A percentile compares a stretch with the other conserved stretches of the same genome.
phyloP scores from a whole-genome alignment of 768 basidiomycete species.

The Suillus lakei region DNA sequence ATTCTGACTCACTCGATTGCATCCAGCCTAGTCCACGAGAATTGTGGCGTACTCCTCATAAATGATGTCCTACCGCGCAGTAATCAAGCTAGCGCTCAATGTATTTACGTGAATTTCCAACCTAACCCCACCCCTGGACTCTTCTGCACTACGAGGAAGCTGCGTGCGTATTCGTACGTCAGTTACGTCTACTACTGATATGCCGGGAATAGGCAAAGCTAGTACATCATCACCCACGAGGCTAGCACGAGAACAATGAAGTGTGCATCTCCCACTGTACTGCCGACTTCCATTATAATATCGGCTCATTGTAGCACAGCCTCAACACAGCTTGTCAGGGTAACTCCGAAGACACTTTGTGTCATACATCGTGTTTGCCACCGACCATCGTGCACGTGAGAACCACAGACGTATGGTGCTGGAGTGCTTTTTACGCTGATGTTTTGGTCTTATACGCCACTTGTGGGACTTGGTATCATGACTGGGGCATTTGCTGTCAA shows the following conservation, averaged over 20 bases:
- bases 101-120: too few species aligned
- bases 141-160: background rate
- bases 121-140: too few species aligned
- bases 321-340: background rate
- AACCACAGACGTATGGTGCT: too few species aligned
- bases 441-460: conserved; percentile 40
- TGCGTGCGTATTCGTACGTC: background rate
- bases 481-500: conserved; percentile 34
- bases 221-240: too few species aligned
- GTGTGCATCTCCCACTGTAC: too few species aligned
- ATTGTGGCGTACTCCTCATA: too few species aligned
- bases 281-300: background rate
- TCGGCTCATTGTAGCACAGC: background rate
- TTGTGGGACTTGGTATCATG: conserved; percentile 30
- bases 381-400: too few species aligned
- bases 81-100: too few species aligned
- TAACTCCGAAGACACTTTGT: background rate
- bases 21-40: background rate
- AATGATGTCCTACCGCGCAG: too few species aligned
- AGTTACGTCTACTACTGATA: background rate
- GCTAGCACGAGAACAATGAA: too few species aligned
- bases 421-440: too few species aligned
- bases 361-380: background rate
- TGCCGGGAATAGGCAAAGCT: too few species aligned
- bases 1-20: background rate